Evolutionary conservation across 352 stramenopile species (phyloP).

Genomic region (Pythium brachiatum): DNA sequence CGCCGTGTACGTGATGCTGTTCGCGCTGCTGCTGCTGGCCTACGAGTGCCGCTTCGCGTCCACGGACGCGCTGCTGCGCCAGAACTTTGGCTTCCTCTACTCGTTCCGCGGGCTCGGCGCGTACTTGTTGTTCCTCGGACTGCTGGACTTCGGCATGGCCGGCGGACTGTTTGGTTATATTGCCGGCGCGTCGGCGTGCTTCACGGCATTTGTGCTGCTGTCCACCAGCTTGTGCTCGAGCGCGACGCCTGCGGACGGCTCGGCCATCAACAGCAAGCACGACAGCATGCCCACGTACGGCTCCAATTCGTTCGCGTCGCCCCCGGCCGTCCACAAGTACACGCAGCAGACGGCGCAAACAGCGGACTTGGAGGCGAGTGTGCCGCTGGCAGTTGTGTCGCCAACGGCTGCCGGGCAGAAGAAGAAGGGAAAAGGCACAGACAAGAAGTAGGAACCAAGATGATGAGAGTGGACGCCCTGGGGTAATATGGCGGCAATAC

Average conservation of each 20-base stretch:
- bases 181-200: slow-evolving; percentile 24
- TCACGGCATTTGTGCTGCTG: slow-evolving; percentile 22
- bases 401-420: neutral
- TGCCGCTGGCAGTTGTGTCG: neutral
- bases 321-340: slow-evolving; percentile 5
- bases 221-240: slow-evolving; percentile 19
- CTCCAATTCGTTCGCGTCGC: slow-evolving; percentile 13
- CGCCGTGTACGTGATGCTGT: slow-evolving; percentile 35
- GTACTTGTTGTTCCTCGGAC: slow-evolving; percentile 37
- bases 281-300: slow-evolving; percentile 24
- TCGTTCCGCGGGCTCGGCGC: slow-evolving; percentile 28
- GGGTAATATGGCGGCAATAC: neutral
- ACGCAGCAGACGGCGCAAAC: neutral
- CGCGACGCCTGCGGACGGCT: neutral
- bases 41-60: slow-evolving; percentile 33
- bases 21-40: slow-evolving; percentile 32
- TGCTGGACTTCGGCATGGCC: slow-evolving; percentile 39
- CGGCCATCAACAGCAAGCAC: slow-evolving; percentile 4
- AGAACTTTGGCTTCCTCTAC: slow-evolving; percentile 42
- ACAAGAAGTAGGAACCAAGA: slow-evolving; percentile 7
- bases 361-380: neutral
- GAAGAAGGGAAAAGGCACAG: slow-evolving; percentile 18
- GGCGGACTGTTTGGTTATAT: slow-evolving; percentile 25
- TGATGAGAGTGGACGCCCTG: neutral
- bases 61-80: slow-evolving; percentile 26